Evolutionary conservation across 768 basidiomycete species (phyloP), one percentile per base, ranked within the genome.

Genomic region (Russula earlei): DNA sequence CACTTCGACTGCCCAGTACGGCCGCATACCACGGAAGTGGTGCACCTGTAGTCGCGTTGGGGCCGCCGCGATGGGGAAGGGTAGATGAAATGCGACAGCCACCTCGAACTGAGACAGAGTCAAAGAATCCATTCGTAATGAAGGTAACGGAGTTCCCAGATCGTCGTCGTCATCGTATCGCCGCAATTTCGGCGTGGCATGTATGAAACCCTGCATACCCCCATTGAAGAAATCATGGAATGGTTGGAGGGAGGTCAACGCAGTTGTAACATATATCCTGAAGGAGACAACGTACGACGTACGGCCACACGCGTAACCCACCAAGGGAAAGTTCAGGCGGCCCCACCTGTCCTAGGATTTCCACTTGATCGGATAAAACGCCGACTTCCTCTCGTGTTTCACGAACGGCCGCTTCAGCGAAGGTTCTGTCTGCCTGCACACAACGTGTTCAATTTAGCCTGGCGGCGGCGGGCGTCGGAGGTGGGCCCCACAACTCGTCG

Each of bases 311-410:
- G 15, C 75, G 69, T 69, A 85, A 70, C 20, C 83, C 81, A 17
- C 71, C 67, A 29, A 82, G 70, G 56, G 80, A 84, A 29, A 73
- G 63, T 65, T 85, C 78, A 1, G 84, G 73, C 4, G 85, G 82
- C 10, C 81, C 80, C 17, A 88, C 70, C 53, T 75, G 68, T 5
- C 88, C 89, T 0, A 89, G 68, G 45, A 87, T 69, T 45, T 89
- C 82, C 20, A 91, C 72, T 59, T 79, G 77, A 34, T 69, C 65
- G n/a, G 82, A 75, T 31, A 67, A 64, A 43, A 90, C 74, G 6
- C 84, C 85, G 44, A 88, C 67, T 66, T 91, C 88, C 66, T 91
- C 88, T 20, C 76, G 71, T 0, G 85, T 84, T 70, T 91, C 88
- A 48, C 88, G 73, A 37, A 90, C 66, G 10, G 86, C 87, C 5